A percentile compares a stretch with the other conserved stretches of the same genome.
These are phyloP conservation scores for Dendrostoma leiphaemia DNA, from an alignment of 2,329 filamentous ascomycete species.

Conservation along the genomic window DNA sequence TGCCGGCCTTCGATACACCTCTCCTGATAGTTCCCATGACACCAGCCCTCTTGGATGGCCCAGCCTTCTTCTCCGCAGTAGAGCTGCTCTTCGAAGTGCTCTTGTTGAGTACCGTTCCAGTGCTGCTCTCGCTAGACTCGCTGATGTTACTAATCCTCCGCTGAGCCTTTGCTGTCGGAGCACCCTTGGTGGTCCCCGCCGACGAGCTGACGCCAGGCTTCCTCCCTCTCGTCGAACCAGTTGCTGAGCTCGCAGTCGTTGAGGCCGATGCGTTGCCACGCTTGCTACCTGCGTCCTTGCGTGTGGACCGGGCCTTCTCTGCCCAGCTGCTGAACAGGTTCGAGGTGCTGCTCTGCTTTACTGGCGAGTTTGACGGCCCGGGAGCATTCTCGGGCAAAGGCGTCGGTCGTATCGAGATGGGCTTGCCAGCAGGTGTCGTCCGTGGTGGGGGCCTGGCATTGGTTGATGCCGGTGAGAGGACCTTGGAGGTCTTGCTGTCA, in stretches of 20 bases:
- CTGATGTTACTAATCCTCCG: slow-evolving; percentile 58
- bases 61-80: too few species aligned
- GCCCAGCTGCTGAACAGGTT: slow-evolving; percentile 56
- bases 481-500: slow-evolving; percentile 49
- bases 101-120: slow-evolving; percentile 63
- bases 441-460: slow-evolving; percentile 70
- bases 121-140: slow-evolving; percentile 63
- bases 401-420: slow-evolving; percentile 56
- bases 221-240: slow-evolving; percentile 22
- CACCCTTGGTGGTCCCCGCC: slow-evolving; percentile 31
- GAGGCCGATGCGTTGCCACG: slow-evolving; percentile 30
- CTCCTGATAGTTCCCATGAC: slow-evolving; percentile 55
- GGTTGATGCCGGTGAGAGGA: slow-evolving; percentile 79
- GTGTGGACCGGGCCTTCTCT: slow-evolving; percentile 57
- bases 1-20: slow-evolving; percentile 41
- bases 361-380: slow-evolving; percentile 58
- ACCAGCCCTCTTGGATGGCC: slow-evolving; percentile 51
- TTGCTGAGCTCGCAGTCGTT: slow-evolving; percentile 33
- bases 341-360: slow-evolving; percentile 50
- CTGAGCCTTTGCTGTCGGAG: slow-evolving; percentile 41
- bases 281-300: slow-evolving; percentile 30
- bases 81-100: slow-evolving; percentile 34
- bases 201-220: slow-evolving; percentile 26
- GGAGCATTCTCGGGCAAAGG: slow-evolving; percentile 55
- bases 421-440: slow-evolving; percentile 53